A percentile compares a stretch with the other conserved stretches of the same genome.
phyloP scores from a whole-genome alignment of 2,329 filamentous ascomycete genomes.

The Cladobotryum protrusum region DNA sequence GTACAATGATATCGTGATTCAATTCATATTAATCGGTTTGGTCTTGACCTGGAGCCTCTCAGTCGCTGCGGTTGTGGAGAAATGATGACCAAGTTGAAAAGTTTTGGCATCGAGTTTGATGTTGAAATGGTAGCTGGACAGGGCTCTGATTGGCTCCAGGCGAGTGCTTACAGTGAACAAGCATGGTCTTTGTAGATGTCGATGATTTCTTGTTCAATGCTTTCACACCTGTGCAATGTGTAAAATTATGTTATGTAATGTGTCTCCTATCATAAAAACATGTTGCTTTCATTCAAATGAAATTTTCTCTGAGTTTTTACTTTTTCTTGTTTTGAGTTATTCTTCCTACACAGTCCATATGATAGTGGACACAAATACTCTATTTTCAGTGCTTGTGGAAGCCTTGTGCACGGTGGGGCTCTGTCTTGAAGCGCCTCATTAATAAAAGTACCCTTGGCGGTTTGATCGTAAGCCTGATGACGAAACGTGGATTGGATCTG shows the following conservation, averaged over 20 bases:
- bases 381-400: too few relatives aligned
- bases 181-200: background rate
- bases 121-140: slow-evolving; percentile 13
- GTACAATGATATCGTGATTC: too few relatives aligned
- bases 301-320: background rate
- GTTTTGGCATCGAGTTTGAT: too few relatives aligned
- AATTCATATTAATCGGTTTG: background rate
- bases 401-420: too few relatives aligned
- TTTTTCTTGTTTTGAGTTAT: background rate
- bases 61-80: background rate
- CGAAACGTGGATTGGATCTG: slow-evolving; percentile 8
- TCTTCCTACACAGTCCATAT: too few relatives aligned
- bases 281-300: background rate
- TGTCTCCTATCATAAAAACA: too few relatives aligned
- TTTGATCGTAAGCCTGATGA: slow-evolving; percentile 11
- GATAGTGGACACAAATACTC: too few relatives aligned
- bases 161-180: background rate
- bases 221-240: too few relatives aligned
- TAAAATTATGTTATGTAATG: too few relatives aligned
- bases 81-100: slow-evolving; percentile 1
- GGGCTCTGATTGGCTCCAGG: slow-evolving; percentile 12
- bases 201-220: background rate
- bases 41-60: background rate
- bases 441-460: too few relatives aligned
- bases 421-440: too few relatives aligned